Percentiles rank a stretch among this genome's conserved stretches.
Evolutionary conservation across 2,329 filamentous ascomycete species (phyloP).

Genomic region (Fusarium pininemorale): DNA sequence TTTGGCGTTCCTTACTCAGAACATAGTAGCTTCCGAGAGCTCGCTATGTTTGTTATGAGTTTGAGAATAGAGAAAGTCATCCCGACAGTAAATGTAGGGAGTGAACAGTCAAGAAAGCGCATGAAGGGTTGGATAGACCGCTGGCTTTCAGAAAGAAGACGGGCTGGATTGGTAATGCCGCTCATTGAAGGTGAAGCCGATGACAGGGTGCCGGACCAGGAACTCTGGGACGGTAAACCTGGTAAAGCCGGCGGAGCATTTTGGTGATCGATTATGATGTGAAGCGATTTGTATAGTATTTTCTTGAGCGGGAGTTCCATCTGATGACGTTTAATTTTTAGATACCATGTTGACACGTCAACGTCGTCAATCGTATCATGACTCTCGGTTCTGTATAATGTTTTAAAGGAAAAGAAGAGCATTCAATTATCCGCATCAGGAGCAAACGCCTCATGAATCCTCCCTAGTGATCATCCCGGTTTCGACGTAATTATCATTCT

Average conservation of each 20-base stretch:
- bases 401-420: conserved; percentile 19
- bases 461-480: conserved; percentile 30
- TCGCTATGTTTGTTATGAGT: conserved; percentile 92
- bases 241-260: conserved; percentile 51
- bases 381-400: not conserved
- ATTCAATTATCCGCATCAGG: conserved; percentile 44
- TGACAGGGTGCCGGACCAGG: conserved; percentile 38
- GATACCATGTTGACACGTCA: not conserved
- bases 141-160: conserved; percentile 67
- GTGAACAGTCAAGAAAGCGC: conserved; percentile 62
- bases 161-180: conserved; percentile 61
- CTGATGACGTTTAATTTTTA: not conserved
- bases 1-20: conserved; percentile 97
- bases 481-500: conserved; percentile 26
- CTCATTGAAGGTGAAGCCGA: conserved; percentile 53
- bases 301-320: not conserved
- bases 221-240: conserved; percentile 53
- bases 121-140: conserved; percentile 74
- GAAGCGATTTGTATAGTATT: not conserved
- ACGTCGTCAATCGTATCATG: not conserved
- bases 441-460: conserved; percentile 41
- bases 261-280: conserved; percentile 44
- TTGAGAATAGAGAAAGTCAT: conserved; percentile 89
- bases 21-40: conserved; percentile 92
- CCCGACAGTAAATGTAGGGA: conserved; percentile 87